Evolutionary conservation across 2,329 filamentous ascomycete genomes (phyloP).

Genomic region (Septoria petroselini): DNA sequence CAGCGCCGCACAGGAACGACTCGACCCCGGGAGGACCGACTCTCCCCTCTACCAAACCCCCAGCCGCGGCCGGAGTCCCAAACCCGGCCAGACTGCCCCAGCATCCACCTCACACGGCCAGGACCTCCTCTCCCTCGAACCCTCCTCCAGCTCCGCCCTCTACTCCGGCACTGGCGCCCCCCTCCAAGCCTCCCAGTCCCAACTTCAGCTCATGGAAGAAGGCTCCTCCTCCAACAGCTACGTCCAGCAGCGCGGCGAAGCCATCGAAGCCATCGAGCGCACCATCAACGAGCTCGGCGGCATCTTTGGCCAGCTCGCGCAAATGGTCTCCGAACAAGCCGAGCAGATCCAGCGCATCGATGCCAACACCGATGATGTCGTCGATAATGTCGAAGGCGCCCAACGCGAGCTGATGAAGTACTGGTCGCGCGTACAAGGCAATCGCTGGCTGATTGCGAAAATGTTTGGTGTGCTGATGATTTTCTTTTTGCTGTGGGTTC

Average conservation of each 20-base stretch:
- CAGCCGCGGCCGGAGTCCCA: conserved; percentile 57
- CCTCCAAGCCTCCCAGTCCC: conserved; percentile 59
- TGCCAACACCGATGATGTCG: conserved; percentile 94
- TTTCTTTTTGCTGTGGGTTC: conserved; percentile 48
- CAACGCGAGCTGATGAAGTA: conserved; percentile 95
- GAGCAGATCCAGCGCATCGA: conserved; percentile 98
- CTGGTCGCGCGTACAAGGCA: conserved; percentile 89
- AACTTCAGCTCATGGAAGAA: conserved; percentile 84
- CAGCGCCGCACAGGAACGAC: conserved; percentile 11
- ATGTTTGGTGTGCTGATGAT: conserved; percentile 92
- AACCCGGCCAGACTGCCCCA: conserved; percentile 42
- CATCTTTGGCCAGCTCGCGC: conserved; percentile 90
- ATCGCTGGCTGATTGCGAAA: conserved; percentile 86
- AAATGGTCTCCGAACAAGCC: conserved; percentile 95
- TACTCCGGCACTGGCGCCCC: conserved; percentile 35
- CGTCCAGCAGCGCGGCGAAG: conserved; percentile 88
- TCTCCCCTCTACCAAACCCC: conserved; percentile 78
- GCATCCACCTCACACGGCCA: conserved; percentile 22
- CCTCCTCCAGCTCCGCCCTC: conserved; percentile 38
- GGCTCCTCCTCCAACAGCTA: conserved; percentile 82
- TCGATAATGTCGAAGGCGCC: conserved; percentile 96
- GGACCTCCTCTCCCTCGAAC: conserved; percentile 53
- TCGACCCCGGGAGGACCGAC: conserved; percentile 45
- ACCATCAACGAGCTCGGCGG: conserved; percentile 89
- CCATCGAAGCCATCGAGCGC: conserved; percentile 93